phyloP scores from a whole-genome alignment of 768 basidiomycete species.

The Chalciporus chontae region DNA sequence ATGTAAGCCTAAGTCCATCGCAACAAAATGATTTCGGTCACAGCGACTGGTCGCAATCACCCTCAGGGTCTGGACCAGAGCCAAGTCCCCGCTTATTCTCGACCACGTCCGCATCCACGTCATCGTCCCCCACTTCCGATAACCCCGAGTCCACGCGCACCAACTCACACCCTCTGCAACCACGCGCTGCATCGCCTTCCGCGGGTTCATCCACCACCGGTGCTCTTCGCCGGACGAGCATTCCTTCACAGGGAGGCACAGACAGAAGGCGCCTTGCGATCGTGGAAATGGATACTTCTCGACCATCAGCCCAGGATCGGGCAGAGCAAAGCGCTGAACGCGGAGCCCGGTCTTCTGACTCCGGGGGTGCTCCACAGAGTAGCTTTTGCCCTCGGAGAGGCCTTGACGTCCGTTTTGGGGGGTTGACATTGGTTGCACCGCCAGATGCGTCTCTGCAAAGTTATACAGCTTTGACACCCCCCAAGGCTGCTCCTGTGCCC shows the following conservation, averaged over 20 bases:
- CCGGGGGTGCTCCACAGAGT: constrained; percentile 27
- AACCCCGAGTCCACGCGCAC: constrained; percentile 39
- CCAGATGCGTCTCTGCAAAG: constrained; percentile 59
- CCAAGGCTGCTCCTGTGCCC: constrained; percentile 43
- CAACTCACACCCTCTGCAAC: constrained; percentile 13
- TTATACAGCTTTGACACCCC: constrained; percentile 53
- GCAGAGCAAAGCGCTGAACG: constrained; percentile 18
- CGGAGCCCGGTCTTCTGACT: constrained; percentile 18
- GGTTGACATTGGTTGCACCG: constrained; percentile 68
- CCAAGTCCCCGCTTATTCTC: constrained; percentile 6
- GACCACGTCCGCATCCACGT: constrained; percentile 12
- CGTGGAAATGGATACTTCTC: constrained; percentile 50
- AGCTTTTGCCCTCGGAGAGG: constrained; percentile 39
- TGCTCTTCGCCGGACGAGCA: constrained; percentile 43
- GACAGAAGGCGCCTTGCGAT: constrained; percentile 68
- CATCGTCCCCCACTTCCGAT: constrained; percentile 45
- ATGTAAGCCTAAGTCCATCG: constrained; percentile 19
- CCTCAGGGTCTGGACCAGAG: constrained; percentile 9
- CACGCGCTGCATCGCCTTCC: constrained; percentile 25
- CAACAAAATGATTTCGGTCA: constrained; percentile 23
- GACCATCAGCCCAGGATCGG: constrained; percentile 24
- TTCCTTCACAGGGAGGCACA: constrained; percentile 54
- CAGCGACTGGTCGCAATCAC: constrained; percentile 13
- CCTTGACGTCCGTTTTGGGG: constrained; percentile 34
- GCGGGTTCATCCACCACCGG: constrained; percentile 27